Evolutionary conservation across 768 basidiomycete species (phyloP), one percentile per base, ranked within the genome.

Genomic region (Cyathus striatus): DNA sequence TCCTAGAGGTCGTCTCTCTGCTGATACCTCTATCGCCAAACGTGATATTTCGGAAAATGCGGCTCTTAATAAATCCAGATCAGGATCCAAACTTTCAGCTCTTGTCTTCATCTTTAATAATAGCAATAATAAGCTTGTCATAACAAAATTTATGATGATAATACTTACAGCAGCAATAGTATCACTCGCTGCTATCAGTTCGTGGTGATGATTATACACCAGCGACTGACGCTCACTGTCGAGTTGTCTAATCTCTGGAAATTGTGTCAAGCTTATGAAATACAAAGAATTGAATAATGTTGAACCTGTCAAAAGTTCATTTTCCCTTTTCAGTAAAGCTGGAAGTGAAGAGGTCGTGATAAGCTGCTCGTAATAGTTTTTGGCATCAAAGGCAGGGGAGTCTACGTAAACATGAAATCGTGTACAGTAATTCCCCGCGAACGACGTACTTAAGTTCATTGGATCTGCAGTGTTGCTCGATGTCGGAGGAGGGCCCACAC

Each of bases 201-300:
- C 93, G 46, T 93, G 90, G 54, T 96, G 93, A 56, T 94, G 92
- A 53, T 94, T 92, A 58, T 96, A 96, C 9, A 96, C 92, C 34
- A 96, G 70, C 6, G 87, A 86, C 61, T 96, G 92, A 18, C 90
- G 70, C 55, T 95, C 92, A 54, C 85, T 80, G 44, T 95, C 90
- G 12, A 96, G 65, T 48, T 90, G 79, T 23, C 88, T 74, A 46
- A 96, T 94, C 61, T 95, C 93, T 92, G 47, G 2, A 30, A 21
- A 26, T 27, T 17, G 17, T 20, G 14, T 35, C 17, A 44, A 32
- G 18, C 36, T 9, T 36, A 30, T 10, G 26, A 5, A 42, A 42
- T 26, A 18, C 10, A 18, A 17, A 47, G 53, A 10, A 7, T 16
- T 32, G 30, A n/a, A n/a, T n/a, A n/a, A 12, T 32, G 16, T 16